phyloP scores from a whole-genome alignment of 768 basidiomycete genomes.

The Tricholoma flavovirens region DNA sequence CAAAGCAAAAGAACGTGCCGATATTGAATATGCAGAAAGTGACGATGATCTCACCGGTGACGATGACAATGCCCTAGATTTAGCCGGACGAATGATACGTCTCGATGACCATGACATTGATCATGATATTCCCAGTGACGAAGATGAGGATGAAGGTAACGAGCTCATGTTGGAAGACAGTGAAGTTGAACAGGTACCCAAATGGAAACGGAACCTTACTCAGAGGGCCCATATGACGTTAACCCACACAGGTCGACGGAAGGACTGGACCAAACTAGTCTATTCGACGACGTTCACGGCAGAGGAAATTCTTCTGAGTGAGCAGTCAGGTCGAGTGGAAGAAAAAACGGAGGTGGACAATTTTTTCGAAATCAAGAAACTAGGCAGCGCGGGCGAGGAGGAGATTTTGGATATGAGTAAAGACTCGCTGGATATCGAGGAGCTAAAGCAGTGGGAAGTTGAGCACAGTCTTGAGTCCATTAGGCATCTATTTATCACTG shows the following conservation, averaged over 20 bases:
- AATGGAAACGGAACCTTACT: slow-evolving; percentile 71
- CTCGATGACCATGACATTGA: slow-evolving; percentile 42
- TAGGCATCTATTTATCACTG: slow-evolving; percentile 87
- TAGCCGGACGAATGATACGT: slow-evolving; percentile 8
- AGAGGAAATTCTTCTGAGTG: slow-evolving; percentile 52
- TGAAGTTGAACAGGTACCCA: slow-evolving; percentile 43
- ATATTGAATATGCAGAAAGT: slow-evolving; percentile 68
- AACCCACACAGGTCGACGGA: slow-evolving; percentile 35
- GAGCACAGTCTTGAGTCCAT: slow-evolving; percentile 84
- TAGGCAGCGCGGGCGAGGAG: slow-evolving; percentile 29
- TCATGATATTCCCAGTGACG: slow-evolving; percentile 43
- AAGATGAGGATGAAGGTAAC: slow-evolving; percentile 30
- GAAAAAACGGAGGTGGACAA: slow-evolving; percentile 52
- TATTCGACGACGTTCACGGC: slow-evolving; percentile 69
- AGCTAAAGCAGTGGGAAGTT: slow-evolving; percentile 73
- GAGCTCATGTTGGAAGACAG: slow-evolving; percentile 30
- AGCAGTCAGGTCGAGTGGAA: slow-evolving; percentile 14
- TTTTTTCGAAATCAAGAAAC: slow-evolving; percentile 61
- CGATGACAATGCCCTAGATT: slow-evolving; percentile 30
- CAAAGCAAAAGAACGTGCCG: slow-evolving; percentile 30
- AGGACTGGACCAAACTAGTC: slow-evolving; percentile 83
- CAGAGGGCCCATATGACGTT: slow-evolving; percentile 37
- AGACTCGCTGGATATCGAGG: slow-evolving; percentile 41
- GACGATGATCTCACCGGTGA: slow-evolving; percentile 66
- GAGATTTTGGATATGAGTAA: slow-evolving; percentile 70